phyloP scores from a whole-genome alignment of 208 protist genomes.

The Vickermania ingenoplastis region DNA sequence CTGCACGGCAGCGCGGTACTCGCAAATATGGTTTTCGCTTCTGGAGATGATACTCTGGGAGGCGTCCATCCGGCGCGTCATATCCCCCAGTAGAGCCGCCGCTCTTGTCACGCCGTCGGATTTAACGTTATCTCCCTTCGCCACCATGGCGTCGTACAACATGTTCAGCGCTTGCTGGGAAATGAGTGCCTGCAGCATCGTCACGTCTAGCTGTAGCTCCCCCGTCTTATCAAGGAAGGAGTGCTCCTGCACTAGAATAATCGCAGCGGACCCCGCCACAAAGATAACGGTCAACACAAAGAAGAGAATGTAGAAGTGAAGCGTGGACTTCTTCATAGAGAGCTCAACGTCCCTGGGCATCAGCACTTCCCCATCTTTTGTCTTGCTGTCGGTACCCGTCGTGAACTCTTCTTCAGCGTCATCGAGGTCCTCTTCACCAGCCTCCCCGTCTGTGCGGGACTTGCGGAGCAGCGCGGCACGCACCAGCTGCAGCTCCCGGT shows the following conservation, averaged over 20 bases:
- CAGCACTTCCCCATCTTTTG: no score
- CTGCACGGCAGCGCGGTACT: neutral
- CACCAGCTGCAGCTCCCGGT: no score
- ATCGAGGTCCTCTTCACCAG: no score
- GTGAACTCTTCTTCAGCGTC: no score
- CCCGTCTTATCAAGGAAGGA: neutral
- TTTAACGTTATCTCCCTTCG: neutral
- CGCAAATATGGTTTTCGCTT: neutral
- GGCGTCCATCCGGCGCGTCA: neutral
- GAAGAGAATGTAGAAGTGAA: neutral
- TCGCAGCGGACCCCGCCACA: neutral
- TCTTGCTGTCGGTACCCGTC: no score
- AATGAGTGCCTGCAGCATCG: neutral
- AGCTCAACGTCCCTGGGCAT: neutral
- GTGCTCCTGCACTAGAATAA: neutral
- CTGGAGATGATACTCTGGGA: neutral
- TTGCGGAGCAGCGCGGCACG: no score
- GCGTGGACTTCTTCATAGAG: neutral
- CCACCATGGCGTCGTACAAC: neutral
- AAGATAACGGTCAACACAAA: neutral
- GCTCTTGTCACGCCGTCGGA: neutral
- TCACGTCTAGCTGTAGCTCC: neutral
- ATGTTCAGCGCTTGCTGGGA: neutral
- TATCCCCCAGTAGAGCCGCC: neutral
- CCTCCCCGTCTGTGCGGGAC: no score